These are phyloP conservation scores for Chloris gayana DNA, from an alignment of 176 grass and related monocot genomes.

Conservation along the genomic window DNA sequence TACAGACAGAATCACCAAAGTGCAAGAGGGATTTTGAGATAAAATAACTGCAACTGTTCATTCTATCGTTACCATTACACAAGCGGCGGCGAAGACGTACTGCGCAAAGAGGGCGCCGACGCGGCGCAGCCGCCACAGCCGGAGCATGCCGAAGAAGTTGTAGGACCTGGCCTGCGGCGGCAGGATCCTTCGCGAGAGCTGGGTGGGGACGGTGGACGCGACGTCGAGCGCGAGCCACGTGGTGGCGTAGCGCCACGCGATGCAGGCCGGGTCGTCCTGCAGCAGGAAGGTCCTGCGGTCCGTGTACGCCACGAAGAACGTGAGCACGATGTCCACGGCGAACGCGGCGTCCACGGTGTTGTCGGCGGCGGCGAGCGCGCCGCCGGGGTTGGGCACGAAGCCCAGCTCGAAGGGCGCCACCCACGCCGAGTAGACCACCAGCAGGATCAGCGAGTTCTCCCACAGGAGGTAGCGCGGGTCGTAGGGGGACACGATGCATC, in stretches of 20 bases:
- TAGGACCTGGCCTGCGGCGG: background rate
- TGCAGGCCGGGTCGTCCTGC: conserved; percentile 57
- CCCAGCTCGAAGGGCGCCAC: conserved; percentile 76
- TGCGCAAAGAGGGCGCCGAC: conserved; percentile 32
- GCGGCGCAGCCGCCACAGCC: conserved; percentile 53
- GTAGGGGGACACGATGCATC: conserved; percentile 65
- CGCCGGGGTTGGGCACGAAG: conserved; percentile 46
- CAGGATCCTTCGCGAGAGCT: conserved; percentile 24
- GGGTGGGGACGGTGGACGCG: conserved; percentile 40
- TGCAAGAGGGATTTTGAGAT: no score
- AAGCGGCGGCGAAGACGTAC: no score
- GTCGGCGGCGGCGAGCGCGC: conserved; percentile 52
- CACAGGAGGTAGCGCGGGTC: conserved; percentile 57
- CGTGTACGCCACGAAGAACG: conserved; percentile 73
- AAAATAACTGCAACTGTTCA: no score
- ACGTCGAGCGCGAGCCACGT: no score
- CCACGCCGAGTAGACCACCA: conserved; percentile 80
- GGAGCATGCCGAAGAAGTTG: conserved; percentile 54
- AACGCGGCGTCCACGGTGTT: conserved; percentile 66
- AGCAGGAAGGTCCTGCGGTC: conserved; percentile 55
- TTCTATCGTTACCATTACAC: no score
- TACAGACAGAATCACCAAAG: no score
- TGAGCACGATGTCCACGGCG: conserved; percentile 71
- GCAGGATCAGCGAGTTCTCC: conserved; percentile 13
- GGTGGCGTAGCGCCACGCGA: conserved; percentile 49